Base-by-base conservation (phyloP, 202 grass and related monocot species). In the Elaeis oleifera region DNA sequence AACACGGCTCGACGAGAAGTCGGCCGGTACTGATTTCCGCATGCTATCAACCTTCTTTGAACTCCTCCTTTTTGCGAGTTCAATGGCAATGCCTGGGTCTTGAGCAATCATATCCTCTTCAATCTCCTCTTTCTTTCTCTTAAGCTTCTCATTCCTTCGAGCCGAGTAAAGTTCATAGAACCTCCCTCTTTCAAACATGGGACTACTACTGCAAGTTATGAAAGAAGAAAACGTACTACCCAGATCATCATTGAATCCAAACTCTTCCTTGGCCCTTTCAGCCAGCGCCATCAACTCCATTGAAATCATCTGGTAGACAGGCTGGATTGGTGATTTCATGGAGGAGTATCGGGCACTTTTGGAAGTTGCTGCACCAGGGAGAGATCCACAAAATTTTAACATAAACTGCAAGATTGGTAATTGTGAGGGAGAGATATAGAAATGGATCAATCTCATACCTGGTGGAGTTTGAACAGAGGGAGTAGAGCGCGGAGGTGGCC, bases 91-190 rank as follows among this genome's bases (percentile, higher is more conserved):
- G 23, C 75, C 80, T 23, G 95, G 88, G 70, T 94, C 74, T 56
- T 82, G 67, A 3, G 77, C 80, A 22, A 92, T 75, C 0, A 57
- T 58, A 69, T 78, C 82, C 56, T 14, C 72, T 17, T 54, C 49
- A 2, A 84, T 58, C 57, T 81, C 86, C 0, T 75, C 77, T 32
- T 81, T 82, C 82, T 88, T 85, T 59, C 71, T 72, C 68, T 90
- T 92, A 20, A 99, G 85, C 65, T 83, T 75, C 75, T 87, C 88
- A 19, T 99, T 78, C 56, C 94, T 79, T 51, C 84, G 75, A 3
- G 80, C 88, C 1, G 94, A 87, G 80, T 99, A 99, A 59, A 78
- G 77, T 28, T 94, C 88, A 54, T 99, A 99, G 18, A 89, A 56
- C 78, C 88, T 66, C 61, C 94, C 94, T 54, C 78, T 80, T 64